phyloP scores from a whole-genome alignment of 2,329 filamentous ascomycete genomes.

The Cytospora paraplurivora region DNA sequence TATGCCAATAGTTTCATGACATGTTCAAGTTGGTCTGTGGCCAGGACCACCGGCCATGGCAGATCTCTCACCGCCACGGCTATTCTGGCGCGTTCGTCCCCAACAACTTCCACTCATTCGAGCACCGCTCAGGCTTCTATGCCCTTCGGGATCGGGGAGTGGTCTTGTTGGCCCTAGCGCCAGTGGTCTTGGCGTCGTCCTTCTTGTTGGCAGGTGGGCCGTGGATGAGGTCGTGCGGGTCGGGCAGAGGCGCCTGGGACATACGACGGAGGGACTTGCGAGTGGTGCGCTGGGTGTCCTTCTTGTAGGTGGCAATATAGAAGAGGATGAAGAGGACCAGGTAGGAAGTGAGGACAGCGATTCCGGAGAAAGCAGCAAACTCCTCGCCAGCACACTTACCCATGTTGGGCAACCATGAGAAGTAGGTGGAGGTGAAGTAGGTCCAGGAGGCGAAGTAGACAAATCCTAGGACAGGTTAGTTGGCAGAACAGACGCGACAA shows the following conservation, averaged over 20 bases:
- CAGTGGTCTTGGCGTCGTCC: constrained; percentile 55
- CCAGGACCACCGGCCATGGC: background rate
- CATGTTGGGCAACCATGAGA: constrained; percentile 76
- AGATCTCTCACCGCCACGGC: background rate
- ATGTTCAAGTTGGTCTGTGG: background rate
- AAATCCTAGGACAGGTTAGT: constrained; percentile 63
- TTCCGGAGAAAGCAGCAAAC: constrained; percentile 91
- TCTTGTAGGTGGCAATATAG: constrained; percentile 96
- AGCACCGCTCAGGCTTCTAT: constrained; percentile 41
- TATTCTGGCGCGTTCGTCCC: constrained; percentile 4
- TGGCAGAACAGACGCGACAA: background rate
- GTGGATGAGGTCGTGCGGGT: constrained; percentile 75
- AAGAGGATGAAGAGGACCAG: constrained; percentile 98
- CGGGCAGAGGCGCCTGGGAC: constrained; percentile 71
- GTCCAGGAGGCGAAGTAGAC: constrained; percentile 99
- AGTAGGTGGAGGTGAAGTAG: constrained; percentile 94
- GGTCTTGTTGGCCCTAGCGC: constrained; percentile 59
- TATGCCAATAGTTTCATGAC: background rate
- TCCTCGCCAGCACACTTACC: constrained; percentile 94
- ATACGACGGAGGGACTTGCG: constrained; percentile 74
- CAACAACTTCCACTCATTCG: background rate
- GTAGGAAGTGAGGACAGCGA: constrained; percentile 91
- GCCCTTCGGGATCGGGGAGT: constrained; percentile 72
- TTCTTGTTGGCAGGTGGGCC: constrained; percentile 54
- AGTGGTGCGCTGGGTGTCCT: constrained; percentile 63